phyloP scores from a whole-genome alignment of 352 stramenopile genomes.

The Phytophthora crassamura region DNA sequence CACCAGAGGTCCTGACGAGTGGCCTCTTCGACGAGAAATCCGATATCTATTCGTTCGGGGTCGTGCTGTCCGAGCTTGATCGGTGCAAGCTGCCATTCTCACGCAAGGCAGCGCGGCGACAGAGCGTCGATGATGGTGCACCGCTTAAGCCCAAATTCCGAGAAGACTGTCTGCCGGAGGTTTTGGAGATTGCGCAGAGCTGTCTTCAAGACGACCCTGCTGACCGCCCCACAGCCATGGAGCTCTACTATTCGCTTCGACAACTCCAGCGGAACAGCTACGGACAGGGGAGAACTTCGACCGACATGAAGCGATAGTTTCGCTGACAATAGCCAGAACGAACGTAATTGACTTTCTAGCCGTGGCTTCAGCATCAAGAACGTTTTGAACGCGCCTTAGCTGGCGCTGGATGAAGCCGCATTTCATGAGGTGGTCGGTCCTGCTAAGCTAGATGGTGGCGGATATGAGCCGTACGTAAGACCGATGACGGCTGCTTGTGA shows the following conservation, averaged over 20 bases:
- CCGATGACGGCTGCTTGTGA: no score
- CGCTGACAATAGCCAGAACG: no score
- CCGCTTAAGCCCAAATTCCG: slow-evolving; percentile 48
- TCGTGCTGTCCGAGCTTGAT: slow-evolving; percentile 74
- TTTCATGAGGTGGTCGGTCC: no score
- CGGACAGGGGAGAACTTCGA: slow-evolving; percentile 7
- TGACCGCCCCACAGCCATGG: slow-evolving; percentile 59
- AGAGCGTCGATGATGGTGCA: slow-evolving; percentile 23
- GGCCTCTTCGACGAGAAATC: slow-evolving; percentile 64
- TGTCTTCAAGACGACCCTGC: slow-evolving; percentile 56
- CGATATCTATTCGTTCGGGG: slow-evolving; percentile 77
- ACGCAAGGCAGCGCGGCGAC: slow-evolving; percentile 20
- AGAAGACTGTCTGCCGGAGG: slow-evolving; percentile 48
- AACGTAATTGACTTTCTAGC: no score
- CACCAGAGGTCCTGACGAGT: slow-evolving; percentile 68
- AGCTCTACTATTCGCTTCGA: slow-evolving; percentile 69
- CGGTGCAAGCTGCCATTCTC: slow-evolving; percentile 51
- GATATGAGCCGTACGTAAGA: no score
- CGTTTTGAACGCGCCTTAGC: no score
- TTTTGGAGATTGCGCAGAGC: slow-evolving; percentile 48
- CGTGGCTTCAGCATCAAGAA: no score
- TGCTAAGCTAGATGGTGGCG: no score
- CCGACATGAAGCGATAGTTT: slow-evolving; percentile 8
- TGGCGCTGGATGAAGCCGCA: no score
- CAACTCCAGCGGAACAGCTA: slow-evolving; percentile 33